Conservation (phyloP, 129 eudicot species). For the Silybum marianum region DNA sequence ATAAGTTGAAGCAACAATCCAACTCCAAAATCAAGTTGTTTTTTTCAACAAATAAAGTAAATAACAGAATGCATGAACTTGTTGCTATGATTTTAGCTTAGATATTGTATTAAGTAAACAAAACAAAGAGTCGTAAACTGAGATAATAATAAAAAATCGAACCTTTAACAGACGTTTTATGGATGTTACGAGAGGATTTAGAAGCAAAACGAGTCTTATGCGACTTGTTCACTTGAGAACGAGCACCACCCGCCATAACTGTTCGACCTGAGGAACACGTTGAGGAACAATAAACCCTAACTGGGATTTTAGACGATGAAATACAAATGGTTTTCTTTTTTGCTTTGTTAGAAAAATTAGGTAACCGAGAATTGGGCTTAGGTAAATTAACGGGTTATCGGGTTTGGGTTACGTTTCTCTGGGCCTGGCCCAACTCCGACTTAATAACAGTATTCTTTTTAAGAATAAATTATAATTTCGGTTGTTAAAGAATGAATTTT, state of each 20-base stretch:
- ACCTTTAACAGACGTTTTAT: constrained; percentile 83
- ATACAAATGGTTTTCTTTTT: background rate
- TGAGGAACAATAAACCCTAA: constrained; percentile 38
- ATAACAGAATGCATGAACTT: background rate
- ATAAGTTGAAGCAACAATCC: background rate
- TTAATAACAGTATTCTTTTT: too few relatives aligned
- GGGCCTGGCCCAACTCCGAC: background rate
- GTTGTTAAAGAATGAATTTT: too few relatives aligned
- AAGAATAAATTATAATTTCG: too few relatives aligned
- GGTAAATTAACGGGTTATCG: background rate
- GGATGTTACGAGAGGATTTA: constrained; percentile 78
- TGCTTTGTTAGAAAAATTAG: background rate
- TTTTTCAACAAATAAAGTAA: background rate
- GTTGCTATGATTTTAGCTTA: background rate
- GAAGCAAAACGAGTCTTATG: constrained; percentile 95
- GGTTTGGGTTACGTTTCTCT: background rate
- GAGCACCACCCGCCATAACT: constrained; percentile 72
- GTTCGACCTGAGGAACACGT: constrained; percentile 1
- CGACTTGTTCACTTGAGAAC: constrained; percentile 74
- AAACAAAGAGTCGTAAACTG: background rate
- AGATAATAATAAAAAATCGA: background rate
- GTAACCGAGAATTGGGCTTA: background rate
- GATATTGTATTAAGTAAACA: background rate
- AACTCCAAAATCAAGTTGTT: background rate
- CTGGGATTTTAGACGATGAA: background rate